Percentiles rank a stretch among this genome's conserved stretches.
phyloP scores from a whole-genome alignment of 306 rosid genomes.

The Cajanus cajan region DNA sequence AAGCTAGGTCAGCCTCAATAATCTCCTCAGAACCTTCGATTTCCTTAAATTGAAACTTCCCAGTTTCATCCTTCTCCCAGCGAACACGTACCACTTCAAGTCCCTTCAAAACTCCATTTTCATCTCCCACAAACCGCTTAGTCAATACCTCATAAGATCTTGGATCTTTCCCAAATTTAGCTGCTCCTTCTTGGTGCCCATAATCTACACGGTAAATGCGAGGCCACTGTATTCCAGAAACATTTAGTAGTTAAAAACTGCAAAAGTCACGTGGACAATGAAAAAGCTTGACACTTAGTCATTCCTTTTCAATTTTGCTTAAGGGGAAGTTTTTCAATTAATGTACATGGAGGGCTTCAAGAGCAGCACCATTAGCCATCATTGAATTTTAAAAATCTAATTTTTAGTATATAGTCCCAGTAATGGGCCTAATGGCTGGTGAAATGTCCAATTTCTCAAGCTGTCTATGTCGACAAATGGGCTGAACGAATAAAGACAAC shows the following conservation, averaged over 20 bases:
- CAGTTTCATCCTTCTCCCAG: slow-evolving; percentile 90
- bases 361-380: not conserved
- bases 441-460: not conserved
- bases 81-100: slow-evolving; percentile 73
- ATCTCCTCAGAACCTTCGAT: slow-evolving; percentile 90
- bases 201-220: slow-evolving; percentile 87
- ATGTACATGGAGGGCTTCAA: not conserved
- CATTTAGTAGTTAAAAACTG: not conserved
- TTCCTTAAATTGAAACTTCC: slow-evolving; percentile 82
- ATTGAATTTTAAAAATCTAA: not conserved
- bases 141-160: slow-evolving; percentile 89
- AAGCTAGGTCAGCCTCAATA: slow-evolving; percentile 75
- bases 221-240: slow-evolving; percentile 79
- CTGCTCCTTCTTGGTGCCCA: slow-evolving; percentile 91
- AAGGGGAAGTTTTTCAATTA: not conserved
- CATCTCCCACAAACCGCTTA: slow-evolving; percentile 88
- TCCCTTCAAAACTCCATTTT: slow-evolving; percentile 74
- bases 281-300: not conserved
- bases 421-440: not conserved
- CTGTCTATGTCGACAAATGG: not conserved
- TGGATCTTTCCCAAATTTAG: slow-evolving; percentile 94
- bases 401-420: not conserved
- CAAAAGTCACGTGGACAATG: too few species aligned
- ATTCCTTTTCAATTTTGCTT: not conserved
- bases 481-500: not conserved